Percentiles rank a stretch among this genome's conserved stretches.
Evolutionary conservation across 305 asterid species (phyloP).

Genomic region (Fraxinus ornus): DNA sequence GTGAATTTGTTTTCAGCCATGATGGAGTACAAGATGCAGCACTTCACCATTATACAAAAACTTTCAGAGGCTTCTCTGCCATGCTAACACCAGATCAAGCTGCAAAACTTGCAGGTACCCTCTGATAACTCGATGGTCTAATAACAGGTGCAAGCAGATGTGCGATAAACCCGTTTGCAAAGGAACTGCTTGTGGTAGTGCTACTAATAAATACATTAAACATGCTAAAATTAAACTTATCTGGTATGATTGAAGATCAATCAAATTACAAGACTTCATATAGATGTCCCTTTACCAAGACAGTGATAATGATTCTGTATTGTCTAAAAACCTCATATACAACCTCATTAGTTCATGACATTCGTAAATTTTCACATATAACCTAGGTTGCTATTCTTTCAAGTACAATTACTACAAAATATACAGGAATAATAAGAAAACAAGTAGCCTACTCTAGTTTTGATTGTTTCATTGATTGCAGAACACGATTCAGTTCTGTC

Average conservation of each 20-base stretch:
- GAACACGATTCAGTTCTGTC: constrained; percentile 48
- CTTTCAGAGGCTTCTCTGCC: constrained; percentile 68
- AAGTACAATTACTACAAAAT: background rate
- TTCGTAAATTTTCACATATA: background rate
- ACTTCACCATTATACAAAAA: constrained; percentile 51
- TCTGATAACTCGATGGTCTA: background rate
- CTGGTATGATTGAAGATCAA: background rate
- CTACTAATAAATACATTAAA: background rate
- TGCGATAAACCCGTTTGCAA: background rate
- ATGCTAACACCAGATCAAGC: constrained; percentile 62
- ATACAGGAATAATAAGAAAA: background rate
- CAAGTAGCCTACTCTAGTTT: background rate
- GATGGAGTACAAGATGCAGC: constrained; percentile 41
- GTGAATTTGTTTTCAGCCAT: constrained; percentile 29
- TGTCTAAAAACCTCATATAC: background rate
- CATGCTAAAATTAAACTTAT: background rate
- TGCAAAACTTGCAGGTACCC: constrained; percentile 39
- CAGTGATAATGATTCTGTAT: background rate
- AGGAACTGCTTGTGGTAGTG: background rate
- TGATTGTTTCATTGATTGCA: constrained; percentile 29
- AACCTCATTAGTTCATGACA: background rate
- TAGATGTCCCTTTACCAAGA: background rate
- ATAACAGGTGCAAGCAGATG: background rate
- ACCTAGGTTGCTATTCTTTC: background rate
- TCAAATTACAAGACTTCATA: background rate